Percentiles rank a stretch among this genome's conserved stretches.
These are phyloP conservation scores for Petunia secreta DNA, from an alignment of 257 asterid species.

Conservation along the genomic window DNA sequence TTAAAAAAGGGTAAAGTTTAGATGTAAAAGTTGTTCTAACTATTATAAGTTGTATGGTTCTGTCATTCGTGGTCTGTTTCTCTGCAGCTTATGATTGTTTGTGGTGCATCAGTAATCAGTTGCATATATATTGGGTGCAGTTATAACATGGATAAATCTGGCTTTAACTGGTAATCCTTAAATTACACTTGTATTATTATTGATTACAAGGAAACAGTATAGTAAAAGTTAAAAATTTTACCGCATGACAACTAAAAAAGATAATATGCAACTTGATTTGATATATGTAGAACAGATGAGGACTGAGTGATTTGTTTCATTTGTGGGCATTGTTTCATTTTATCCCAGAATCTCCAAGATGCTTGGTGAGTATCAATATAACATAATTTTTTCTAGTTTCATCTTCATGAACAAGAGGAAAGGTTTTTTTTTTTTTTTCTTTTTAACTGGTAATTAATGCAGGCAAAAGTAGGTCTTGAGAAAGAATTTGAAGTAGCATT, in stretches of 20 bases:
- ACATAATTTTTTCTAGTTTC: neutral
- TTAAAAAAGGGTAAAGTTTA: neutral
- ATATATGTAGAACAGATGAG: neutral
- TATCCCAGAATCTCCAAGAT: constrained; percentile 94
- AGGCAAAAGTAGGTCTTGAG: constrained; percentile 78
- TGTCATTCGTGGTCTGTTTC: neutral
- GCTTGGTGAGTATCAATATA: constrained; percentile 70
- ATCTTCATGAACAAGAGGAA: neutral
- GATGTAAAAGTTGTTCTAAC: neutral
- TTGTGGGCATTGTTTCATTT: constrained; percentile 74
- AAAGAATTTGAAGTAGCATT: constrained; percentile 72
- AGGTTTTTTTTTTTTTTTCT: too few relatives aligned
- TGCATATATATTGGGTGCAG: constrained; percentile 64
- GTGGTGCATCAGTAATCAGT: constrained; percentile 58
- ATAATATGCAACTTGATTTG: neutral
- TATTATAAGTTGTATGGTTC: neutral
- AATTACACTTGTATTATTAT: neutral
- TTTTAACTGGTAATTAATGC: constrained; percentile 19
- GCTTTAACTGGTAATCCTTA: constrained; percentile 66
- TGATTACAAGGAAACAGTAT: neutral
- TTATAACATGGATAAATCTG: constrained; percentile 74
- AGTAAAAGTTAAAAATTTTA: neutral
- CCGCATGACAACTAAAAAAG: neutral
- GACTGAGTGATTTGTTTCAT: constrained; percentile 17
- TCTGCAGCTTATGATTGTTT: constrained; percentile 80